phyloP scores from a whole-genome alignment of 176 grass and related monocot genomes.

The Oryza punctata region DNA sequence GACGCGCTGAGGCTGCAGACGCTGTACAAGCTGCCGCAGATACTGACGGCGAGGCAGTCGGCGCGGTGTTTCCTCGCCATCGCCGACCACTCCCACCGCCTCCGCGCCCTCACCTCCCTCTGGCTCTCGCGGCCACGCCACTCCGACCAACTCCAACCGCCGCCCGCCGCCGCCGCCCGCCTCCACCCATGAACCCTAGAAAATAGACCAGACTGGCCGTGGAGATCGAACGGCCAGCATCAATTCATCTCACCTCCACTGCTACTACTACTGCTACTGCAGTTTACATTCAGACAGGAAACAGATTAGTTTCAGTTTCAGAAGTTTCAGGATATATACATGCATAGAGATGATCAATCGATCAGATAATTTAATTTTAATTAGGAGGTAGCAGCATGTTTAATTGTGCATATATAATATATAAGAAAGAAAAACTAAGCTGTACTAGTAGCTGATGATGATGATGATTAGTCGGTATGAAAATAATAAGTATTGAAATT shows the following conservation, averaged over 20 bases:
- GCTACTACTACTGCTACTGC: neutral
- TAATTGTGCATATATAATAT: neutral
- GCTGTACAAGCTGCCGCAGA: slow-evolving; percentile 57
- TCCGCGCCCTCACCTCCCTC: slow-evolving; percentile 67
- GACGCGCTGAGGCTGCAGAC: slow-evolving; percentile 60
- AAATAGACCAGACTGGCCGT: neutral
- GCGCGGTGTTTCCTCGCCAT: slow-evolving; percentile 60
- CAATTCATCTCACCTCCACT: neutral
- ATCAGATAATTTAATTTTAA: neutral
- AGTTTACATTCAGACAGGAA: neutral
- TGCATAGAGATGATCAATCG: slow-evolving; percentile 1
- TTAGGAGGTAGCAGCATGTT: neutral
- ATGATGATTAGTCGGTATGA: slow-evolving; percentile 2
- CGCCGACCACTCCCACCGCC: slow-evolving; percentile 69
- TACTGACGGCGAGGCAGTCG: slow-evolving; percentile 52
- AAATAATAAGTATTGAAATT: slow-evolving; percentile 33
- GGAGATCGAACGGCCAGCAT: neutral
- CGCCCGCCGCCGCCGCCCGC: neutral
- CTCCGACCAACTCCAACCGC: slow-evolving; percentile 3
- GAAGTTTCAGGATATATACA: neutral
- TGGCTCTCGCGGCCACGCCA: slow-evolving; percentile 44
- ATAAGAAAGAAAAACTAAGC: neutral
- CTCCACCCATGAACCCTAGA: neutral
- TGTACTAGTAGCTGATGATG: slow-evolving; percentile 6
- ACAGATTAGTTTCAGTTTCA: slow-evolving; percentile 18